These are phyloP conservation scores for Flaveria brownii DNA, from an alignment of 129 eudicot species.

Conservation along the genomic window DNA sequence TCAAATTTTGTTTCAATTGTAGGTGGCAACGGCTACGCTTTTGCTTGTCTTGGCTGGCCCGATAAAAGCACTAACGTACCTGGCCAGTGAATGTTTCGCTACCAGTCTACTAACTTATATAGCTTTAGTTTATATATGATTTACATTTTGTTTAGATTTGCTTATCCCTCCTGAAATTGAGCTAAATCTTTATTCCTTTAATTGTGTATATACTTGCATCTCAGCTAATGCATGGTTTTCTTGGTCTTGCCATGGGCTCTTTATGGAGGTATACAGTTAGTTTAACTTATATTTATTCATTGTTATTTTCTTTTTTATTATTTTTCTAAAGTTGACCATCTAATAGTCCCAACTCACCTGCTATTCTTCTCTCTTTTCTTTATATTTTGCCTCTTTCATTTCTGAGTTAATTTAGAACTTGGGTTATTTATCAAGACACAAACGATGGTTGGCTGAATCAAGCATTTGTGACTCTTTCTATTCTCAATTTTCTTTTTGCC, in stretches of 20 bases:
- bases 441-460: conserved; percentile 9
- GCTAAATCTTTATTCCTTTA: background rate
- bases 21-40: conserved; percentile 85
- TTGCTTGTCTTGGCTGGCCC: conserved; percentile 90
- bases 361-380: background rate
- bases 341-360: background rate
- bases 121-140: conserved; percentile 9
- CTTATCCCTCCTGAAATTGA: background rate
- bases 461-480: background rate
- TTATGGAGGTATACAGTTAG: conserved; percentile 71
- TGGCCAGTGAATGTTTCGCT: conserved; percentile 50
- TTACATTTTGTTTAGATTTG: background rate
- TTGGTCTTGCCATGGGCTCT: conserved; percentile 91
- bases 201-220: conserved; percentile 7
- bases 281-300: conserved; percentile 9
- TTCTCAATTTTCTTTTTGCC: background rate
- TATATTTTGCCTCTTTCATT: no score
- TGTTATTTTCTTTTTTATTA: background rate
- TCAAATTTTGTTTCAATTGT: conserved; percentile 4
- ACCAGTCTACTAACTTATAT: background rate
- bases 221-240: conserved; percentile 83
- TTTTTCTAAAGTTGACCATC: background rate
- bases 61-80: conserved; percentile 73
- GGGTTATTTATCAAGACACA: background rate
- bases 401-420: background rate